Conservation (phyloP, 768 basidiomycete genomes). For the Gymnopilus dilepis region DNA sequence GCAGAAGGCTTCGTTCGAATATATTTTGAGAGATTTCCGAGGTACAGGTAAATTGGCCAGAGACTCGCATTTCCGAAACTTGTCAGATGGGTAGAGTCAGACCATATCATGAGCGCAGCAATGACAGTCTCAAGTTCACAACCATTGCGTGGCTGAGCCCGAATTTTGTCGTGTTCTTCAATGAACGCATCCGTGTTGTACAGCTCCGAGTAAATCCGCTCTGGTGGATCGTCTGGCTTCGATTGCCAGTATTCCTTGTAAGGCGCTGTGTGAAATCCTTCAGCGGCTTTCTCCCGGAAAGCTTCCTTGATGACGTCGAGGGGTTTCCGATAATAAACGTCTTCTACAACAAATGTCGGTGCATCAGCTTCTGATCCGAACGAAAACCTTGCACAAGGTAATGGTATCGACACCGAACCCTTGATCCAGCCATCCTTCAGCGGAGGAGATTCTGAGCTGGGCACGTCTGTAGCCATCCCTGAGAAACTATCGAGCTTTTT, state of each 20-base stretch:
- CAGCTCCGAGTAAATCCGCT: slow-evolving; percentile 24
- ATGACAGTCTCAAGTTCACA: slow-evolving; percentile 25
- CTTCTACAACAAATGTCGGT: slow-evolving; percentile 28
- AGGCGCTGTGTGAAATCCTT: slow-evolving; percentile 28
- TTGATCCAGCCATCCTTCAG: not conserved
- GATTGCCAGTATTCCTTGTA: slow-evolving; percentile 33
- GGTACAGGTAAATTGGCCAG: slow-evolving; percentile 48
- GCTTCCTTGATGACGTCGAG: slow-evolving; percentile 18
- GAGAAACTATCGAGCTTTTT: not conserved
- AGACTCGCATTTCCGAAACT: slow-evolving; percentile 37
- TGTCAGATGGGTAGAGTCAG: slow-evolving; percentile 28
- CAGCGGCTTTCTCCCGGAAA: slow-evolving; percentile 9
- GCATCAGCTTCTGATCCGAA: slow-evolving; percentile 22
- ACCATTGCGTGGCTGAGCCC: slow-evolving; percentile 7
- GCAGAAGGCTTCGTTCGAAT: slow-evolving; percentile 31
- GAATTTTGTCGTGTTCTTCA: slow-evolving; percentile 21
- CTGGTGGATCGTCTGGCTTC: slow-evolving; percentile 12
- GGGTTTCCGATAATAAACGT: slow-evolving; percentile 16
- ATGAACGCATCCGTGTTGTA: slow-evolving; percentile 28
- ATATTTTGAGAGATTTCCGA: slow-evolving; percentile 49
- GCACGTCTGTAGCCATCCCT: not conserved
- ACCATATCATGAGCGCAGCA: slow-evolving; percentile 22
- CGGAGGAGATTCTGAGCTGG: not conserved
- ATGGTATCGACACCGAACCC: not conserved
- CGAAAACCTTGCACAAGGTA: not conserved